These are phyloP conservation scores for Tetratostichococcus sp. DNA, from an alignment of 139 green algal species.

Conservation along the genomic window DNA sequence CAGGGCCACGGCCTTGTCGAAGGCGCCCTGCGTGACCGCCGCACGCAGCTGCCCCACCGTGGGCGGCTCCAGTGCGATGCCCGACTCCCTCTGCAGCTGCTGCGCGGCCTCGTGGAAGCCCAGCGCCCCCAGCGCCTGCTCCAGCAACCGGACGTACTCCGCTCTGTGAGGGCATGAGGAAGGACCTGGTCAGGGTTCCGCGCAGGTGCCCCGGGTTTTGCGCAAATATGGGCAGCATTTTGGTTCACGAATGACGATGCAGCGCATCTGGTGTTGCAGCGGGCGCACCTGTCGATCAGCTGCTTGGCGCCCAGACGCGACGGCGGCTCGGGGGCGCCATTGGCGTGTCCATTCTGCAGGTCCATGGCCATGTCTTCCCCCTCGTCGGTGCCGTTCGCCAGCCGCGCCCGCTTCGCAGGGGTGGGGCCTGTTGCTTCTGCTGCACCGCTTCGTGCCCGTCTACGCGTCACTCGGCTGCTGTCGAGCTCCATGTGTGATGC, in stretches of 20 bases:
- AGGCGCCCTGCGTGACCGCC: conserved; percentile 52
- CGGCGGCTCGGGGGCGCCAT: background rate
- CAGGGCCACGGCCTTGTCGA: conserved; percentile 48
- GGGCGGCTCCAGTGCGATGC: conserved; percentile 60
- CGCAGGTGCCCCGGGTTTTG: too few relatives aligned
- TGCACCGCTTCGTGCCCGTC: background rate
- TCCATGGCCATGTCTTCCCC: background rate
- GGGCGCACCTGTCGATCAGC: background rate
- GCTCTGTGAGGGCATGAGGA: background rate
- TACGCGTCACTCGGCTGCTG: background rate
- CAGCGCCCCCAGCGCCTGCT: conserved; percentile 65
- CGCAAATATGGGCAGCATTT: too few relatives aligned
- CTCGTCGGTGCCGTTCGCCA: background rate
- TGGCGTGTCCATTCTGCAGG: background rate
- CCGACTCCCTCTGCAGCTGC: conserved; percentile 14
- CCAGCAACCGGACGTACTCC: conserved; percentile 73
- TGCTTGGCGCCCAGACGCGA: background rate
- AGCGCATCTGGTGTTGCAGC: too few relatives aligned
- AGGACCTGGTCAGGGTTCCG: too few relatives aligned
- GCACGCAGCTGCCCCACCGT: conserved; percentile 47
- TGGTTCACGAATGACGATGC: too few relatives aligned
- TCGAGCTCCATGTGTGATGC: background rate
- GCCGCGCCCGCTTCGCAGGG: background rate
- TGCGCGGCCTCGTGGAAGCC: conserved; percentile 52
- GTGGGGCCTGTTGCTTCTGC: background rate